Conservation (phyloP, 2,329 filamentous ascomycete genomes). For the Ilyonectria sp. region DNA sequence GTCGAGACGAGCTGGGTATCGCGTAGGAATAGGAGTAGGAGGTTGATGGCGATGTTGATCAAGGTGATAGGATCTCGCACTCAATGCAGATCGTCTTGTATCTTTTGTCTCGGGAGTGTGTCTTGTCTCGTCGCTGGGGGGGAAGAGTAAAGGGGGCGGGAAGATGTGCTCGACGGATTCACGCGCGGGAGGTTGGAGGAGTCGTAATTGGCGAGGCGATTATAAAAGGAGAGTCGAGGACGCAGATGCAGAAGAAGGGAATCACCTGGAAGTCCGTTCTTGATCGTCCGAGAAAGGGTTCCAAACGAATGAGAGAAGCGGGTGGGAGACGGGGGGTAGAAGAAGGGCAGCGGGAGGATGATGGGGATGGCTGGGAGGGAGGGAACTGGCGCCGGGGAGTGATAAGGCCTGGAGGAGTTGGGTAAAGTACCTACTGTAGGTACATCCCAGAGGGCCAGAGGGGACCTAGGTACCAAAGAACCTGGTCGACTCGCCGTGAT, state of each 20-base stretch:
- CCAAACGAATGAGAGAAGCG: slow-evolving; percentile 44
- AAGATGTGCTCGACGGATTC: slow-evolving; percentile 9
- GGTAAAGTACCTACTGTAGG: too few species aligned
- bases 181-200: slow-evolving; percentile 8
- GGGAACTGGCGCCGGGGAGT: background rate
- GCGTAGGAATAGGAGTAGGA: slow-evolving; percentile 10
- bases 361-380: slow-evolving; percentile 27
- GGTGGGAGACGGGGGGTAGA: slow-evolving; percentile 46
- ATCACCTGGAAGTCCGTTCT: slow-evolving; percentile 47
- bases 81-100: slow-evolving; percentile 41
- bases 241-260: slow-evolving; percentile 41
- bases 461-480: too few species aligned
- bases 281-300: slow-evolving; percentile 47
- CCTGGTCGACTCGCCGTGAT: too few species aligned
- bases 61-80: slow-evolving; percentile 34
- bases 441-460: too few species aligned
- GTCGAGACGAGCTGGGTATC: slow-evolving; percentile 35
- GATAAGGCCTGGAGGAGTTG: background rate
- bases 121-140: slow-evolving; percentile 15
- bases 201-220: slow-evolving; percentile 11
- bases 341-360: slow-evolving; percentile 40
- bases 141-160: slow-evolving; percentile 33
- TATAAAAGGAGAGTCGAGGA: slow-evolving; percentile 46
- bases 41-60: slow-evolving; percentile 36
- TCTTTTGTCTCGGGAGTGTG: slow-evolving; percentile 31